Base-by-base conservation (phyloP, 225 moss, liverwort and hornwort species). In the Neckera pumila region DNA sequence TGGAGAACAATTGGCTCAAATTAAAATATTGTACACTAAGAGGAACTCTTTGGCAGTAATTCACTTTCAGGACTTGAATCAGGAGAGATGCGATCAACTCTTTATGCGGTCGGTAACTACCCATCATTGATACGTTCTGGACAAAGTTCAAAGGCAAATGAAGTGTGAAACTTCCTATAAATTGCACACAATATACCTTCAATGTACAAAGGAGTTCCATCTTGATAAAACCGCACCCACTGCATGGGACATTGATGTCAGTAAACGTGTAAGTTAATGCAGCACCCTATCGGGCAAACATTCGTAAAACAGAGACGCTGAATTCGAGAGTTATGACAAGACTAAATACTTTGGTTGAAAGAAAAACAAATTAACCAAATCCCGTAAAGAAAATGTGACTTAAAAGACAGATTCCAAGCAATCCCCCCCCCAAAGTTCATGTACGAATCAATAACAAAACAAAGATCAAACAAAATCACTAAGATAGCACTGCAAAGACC, bases 141-240 rank as follows among this genome's bases (percentile, higher is more conserved):
- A 69, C 67, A 47, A 81, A 80, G 27, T 84, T 67, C 59, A 23
- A 51, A 85, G 58, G 47, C 51, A 67, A 62, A 72, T 76, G 34
- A 82, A 86, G 40, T 58, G 58, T 64, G 64, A 77, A 77, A 74
- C 73, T 73, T 54, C 71, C 58, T 60, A 53, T 21, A 47, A 71
- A 75, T 65, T 73, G 59, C 34, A 75, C 38, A 74, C 28, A 65
- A 90, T 25, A 56, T 93, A 97, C 96, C 97, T 91, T 97, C 97
- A 73, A 98, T 98, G 82, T 93, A 95, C 79, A 88, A 89, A 58
- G 93, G 92, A 64, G 88, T 91, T 89, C 95, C 95, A 89, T 96
- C 93, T 81, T 93, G 93, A 88, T 92, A 93, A 76, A 95, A 96
- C 58, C 98, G 95, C 69, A 98, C 95, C 98, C 98, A 98, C 95